Base-by-base conservation (phyloP, 257 asterid genomes). In the Jacaranda copaia region DNA sequence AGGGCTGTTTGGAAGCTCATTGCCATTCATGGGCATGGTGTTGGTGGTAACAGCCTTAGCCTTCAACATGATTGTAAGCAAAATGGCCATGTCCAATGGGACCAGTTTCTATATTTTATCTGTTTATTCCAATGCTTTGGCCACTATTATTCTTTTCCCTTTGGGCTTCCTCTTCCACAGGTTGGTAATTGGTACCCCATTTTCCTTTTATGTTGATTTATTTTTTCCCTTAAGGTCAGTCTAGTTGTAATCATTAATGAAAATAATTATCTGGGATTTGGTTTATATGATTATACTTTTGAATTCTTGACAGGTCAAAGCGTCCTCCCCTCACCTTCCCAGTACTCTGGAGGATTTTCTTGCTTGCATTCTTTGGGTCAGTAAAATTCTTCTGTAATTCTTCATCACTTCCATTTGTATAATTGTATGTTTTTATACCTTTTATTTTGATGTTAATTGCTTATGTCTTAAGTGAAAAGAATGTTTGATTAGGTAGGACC, bases 1-100 rank as follows among this genome's bases (percentile, higher is more conserved):
- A 67, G 66, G 69, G 68, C 77, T 82, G 86, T 70, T 81, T 77
- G 64, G 79, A 45, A 79, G 68, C 59, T 73, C 83, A 43, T n/a
- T 85, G 66, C 89, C 88, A 1, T 79, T 80, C 25, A 5, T 86
- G 57, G 91, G 79, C 53, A 88, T 88, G 93, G 57, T 85, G 72
- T 32, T 73, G 43, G 89, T 88, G 5, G 81, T 88, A 16, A 78
- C 86, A n/a, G 73, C 86, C 48, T 65, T 84, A 60, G 85, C 90
- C 32, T 8, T 16, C 9, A 83, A 80, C 77, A 77, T 81, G 91
- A 86, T 83, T 7, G 13, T 84, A 35, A 83, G 91, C 87, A 86
- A 88, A 78, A 25, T 81, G 73, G 91, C 88, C 16, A 88, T 86
- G 91, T 84, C 89, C 9, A 81, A 75, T 14, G 93, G 91, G 60